A percentile compares a stretch with the other conserved stretches of the same genome.
Evolutionary conservation across 2,329 filamentous ascomycete genomes (phyloP).

Genomic region (Keithomyces neogunnii): DNA sequence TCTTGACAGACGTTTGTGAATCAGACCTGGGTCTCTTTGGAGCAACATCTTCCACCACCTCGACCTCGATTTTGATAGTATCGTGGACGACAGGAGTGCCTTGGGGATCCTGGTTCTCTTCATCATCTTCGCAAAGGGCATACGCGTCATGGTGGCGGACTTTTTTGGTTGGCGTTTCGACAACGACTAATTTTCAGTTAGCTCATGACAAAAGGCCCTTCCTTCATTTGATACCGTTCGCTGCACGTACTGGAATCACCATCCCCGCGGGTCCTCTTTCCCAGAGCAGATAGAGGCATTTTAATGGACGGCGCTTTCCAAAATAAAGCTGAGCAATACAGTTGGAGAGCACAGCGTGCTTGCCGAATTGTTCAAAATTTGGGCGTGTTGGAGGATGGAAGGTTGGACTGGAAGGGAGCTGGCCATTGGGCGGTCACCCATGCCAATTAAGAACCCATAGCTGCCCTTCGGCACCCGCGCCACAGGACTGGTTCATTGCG

Average conservation of each 20-base stretch:
- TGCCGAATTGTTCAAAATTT: not conserved
- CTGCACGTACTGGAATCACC: conserved; percentile 20
- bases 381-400: conserved; percentile 1
- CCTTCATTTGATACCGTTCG: not conserved
- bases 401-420: conserved; percentile 1
- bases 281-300: conserved; percentile 23
- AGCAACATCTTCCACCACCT: conserved; percentile 26
- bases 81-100: conserved; percentile 16
- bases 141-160: conserved; percentile 33
- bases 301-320: conserved; percentile 11
- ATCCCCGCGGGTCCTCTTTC: conserved; percentile 25
- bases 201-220: not conserved
- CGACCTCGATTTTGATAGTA: conserved; percentile 35
- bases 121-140: conserved; percentile 37
- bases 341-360: conserved; percentile 1
- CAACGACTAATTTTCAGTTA: conserved; percentile 12
- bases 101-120: conserved; percentile 55
- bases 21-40: conserved; percentile 17
- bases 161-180: conserved; percentile 34
- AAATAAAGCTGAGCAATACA: conserved; percentile 3
- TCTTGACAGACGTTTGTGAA: conserved; percentile 23
- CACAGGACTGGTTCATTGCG: conserved; percentile 6
- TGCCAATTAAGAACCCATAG: conserved; percentile 7
- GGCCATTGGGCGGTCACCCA: conserved; percentile 3
- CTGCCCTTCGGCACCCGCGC: conserved; percentile 5